Conservation (phyloP, 768 basidiomycete species). For the Amanita subjunquillea region DNA sequence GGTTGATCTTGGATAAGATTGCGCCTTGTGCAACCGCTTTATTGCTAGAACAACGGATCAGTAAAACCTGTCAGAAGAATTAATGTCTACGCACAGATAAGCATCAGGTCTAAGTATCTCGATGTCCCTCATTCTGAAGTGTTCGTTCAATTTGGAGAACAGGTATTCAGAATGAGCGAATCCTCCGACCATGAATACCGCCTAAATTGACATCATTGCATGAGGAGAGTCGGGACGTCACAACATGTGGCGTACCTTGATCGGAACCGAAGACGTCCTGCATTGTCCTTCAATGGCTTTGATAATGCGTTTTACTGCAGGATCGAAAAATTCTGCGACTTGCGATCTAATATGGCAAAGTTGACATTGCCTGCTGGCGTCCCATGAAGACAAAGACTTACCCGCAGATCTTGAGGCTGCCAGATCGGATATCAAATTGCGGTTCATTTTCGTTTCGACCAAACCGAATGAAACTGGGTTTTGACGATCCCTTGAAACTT, state of each 20-base stretch:
- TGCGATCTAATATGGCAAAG: neutral
- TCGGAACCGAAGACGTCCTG: neutral
- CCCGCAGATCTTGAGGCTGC: conserved; percentile 17
- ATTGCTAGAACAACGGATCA: conserved; percentile 7
- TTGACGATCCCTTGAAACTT: conserved; percentile 20
- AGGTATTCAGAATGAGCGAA: conserved; percentile 43
- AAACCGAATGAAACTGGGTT: conserved; percentile 36
- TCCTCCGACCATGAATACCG: conserved; percentile 40
- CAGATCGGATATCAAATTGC: conserved; percentile 28
- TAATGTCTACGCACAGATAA: conserved; percentile 26
- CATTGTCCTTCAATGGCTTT: conserved; percentile 1
- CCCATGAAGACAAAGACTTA: neutral
- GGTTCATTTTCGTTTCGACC: conserved; percentile 32
- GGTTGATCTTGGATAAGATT: conserved; percentile 14
- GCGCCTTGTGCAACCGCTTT: conserved; percentile 18
- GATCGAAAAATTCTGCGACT: conserved; percentile 2
- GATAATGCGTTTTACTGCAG: neutral
- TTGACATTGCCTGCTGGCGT: neutral
- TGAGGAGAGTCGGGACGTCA: neutral
- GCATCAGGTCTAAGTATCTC: conserved; percentile 31
- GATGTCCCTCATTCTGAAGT: conserved; percentile 24
- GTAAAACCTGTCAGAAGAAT: neutral
- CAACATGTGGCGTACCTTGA: neutral
- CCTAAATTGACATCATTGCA: conserved; percentile 9
- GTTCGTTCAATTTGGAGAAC: conserved; percentile 26